Conservation (phyloP, 768 basidiomycete species). For the Pleurotus eryngii region DNA sequence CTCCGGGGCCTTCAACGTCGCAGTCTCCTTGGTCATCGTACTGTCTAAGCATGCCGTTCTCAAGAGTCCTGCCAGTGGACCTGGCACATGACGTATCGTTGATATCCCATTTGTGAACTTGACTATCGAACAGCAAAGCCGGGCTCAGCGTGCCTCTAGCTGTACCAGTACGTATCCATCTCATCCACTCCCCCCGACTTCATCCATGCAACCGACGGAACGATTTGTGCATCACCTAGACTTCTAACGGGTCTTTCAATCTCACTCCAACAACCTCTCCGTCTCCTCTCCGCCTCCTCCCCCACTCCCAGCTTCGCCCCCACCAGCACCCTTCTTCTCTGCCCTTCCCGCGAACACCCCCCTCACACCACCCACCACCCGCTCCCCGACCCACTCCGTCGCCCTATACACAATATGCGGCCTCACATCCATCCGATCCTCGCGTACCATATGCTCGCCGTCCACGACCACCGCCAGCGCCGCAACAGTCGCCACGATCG, state of each 20-base stretch:
- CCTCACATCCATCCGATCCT: conserved; percentile 56
- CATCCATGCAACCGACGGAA: too few species aligned
- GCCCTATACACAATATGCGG: conserved; percentile 20
- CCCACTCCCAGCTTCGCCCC: not conserved
- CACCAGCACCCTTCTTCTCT: not conserved
- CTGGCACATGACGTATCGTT: too few species aligned
- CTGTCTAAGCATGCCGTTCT: too few species aligned
- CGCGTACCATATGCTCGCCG: conserved; percentile 56
- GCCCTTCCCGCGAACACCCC: not conserved
- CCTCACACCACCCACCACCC: not conserved
- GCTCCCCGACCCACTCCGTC: conserved; percentile 13
- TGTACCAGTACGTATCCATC: too few species aligned
- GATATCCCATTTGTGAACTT: too few species aligned
- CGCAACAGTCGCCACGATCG: conserved; percentile 60
- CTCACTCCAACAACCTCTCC: not conserved
- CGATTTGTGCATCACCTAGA: too few species aligned
- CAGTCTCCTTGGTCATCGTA: too few species aligned
- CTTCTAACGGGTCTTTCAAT: not conserved
- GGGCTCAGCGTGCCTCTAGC: too few species aligned
- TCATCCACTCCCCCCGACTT: too few species aligned
- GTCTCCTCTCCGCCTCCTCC: not conserved
- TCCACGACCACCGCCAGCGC: conserved; percentile 67
- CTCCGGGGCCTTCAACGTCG: too few species aligned
- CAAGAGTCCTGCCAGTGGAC: too few species aligned
- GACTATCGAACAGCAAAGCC: too few species aligned